Evolutionary conservation across 2,329 filamentous ascomycete species (phyloP).

Genomic region (Diaporthe sp.): DNA sequence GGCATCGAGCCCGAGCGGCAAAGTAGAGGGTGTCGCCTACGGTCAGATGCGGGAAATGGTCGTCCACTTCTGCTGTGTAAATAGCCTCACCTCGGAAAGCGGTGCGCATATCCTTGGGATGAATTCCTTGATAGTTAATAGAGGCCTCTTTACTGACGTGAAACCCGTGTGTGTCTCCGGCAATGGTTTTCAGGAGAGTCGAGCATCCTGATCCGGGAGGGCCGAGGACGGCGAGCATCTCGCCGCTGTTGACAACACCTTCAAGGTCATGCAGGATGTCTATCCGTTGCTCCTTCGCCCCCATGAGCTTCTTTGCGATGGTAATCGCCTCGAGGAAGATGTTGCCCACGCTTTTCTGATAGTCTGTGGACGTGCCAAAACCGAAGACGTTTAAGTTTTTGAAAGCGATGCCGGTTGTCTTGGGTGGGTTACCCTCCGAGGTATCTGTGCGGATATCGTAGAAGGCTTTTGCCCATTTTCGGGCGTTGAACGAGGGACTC

Average conservation of each 20-base stretch:
- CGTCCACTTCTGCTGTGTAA: constrained; percentile 87
- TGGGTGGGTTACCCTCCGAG: too few species aligned
- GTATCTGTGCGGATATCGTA: too few species aligned
- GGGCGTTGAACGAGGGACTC: too few species aligned
- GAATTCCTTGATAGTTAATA: constrained; percentile 81
- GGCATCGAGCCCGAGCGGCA: constrained; percentile 77
- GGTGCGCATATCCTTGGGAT: constrained; percentile 78
- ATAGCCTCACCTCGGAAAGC: constrained; percentile 87
- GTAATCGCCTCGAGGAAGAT: constrained; percentile 65
- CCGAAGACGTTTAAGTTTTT: constrained; percentile 77
- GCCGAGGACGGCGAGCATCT: constrained; percentile 82
- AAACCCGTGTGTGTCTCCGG: constrained; percentile 86
- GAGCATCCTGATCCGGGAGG: constrained; percentile 81
- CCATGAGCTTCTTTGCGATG: constrained; percentile 61
- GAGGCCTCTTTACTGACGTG: constrained; percentile 73
- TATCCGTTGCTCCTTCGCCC: constrained; percentile 65
- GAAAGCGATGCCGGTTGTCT: constrained; percentile 68
- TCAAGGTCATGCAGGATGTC: constrained; percentile 78
- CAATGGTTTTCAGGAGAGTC: constrained; percentile 85
- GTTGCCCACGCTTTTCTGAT: constrained; percentile 76
- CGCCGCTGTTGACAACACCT: constrained; percentile 75
- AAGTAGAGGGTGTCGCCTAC: constrained; percentile 86
- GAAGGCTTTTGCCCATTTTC: too few species aligned
- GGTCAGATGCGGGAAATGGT: constrained; percentile 81
- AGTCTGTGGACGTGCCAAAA: constrained; percentile 76